Percentiles rank a stretch among this genome's conserved stretches.
Conservation (phyloP, 2,329 filamentous ascomycete genomes). For the Cylindrodendrum hubeiense region DNA sequence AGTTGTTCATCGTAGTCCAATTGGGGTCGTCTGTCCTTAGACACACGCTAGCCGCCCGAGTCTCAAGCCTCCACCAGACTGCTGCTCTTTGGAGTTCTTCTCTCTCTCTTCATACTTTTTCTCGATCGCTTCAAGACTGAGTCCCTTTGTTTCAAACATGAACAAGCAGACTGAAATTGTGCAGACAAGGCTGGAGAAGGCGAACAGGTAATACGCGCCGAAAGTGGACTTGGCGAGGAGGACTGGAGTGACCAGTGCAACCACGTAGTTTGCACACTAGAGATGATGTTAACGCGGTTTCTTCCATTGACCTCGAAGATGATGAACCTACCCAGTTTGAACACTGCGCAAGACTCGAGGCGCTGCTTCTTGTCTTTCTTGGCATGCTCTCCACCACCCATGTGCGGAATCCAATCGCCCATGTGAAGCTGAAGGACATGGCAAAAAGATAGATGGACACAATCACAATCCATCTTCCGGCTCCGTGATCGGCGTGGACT, state of each 20-base stretch:
- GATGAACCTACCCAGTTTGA: conserved; percentile 60
- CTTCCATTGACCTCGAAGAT: neutral
- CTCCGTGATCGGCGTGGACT: conserved; percentile 51
- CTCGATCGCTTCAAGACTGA: conserved; percentile 55
- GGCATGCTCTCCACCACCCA: conserved; percentile 70
- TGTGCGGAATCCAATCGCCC: conserved; percentile 66
- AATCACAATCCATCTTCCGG: conserved; percentile 63
- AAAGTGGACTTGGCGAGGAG: conserved; percentile 54
- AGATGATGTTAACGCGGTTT: neutral
- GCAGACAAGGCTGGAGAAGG: conserved; percentile 52
- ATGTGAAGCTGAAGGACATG: conserved; percentile 59
- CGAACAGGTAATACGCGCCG: conserved; percentile 61
- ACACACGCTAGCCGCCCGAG: neutral
- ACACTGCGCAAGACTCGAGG: conserved; percentile 65
- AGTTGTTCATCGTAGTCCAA: too few species aligned
- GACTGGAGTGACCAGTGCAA: conserved; percentile 59
- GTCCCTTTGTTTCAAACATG: conserved; percentile 59
- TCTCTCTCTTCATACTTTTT: conserved; percentile 19
- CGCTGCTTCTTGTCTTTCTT: conserved; percentile 64
- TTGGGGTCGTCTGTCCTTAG: neutral
- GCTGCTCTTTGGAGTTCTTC: neutral
- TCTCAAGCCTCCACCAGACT: neutral
- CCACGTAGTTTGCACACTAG: conserved; percentile 58
- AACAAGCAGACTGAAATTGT: conserved; percentile 51
- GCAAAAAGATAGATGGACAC: conserved; percentile 64